A percentile compares a stretch with the other conserved stretches of the same genome.
Evolutionary conservation across 257 asterid species (phyloP).

Genomic region (Solanum piurae): DNA sequence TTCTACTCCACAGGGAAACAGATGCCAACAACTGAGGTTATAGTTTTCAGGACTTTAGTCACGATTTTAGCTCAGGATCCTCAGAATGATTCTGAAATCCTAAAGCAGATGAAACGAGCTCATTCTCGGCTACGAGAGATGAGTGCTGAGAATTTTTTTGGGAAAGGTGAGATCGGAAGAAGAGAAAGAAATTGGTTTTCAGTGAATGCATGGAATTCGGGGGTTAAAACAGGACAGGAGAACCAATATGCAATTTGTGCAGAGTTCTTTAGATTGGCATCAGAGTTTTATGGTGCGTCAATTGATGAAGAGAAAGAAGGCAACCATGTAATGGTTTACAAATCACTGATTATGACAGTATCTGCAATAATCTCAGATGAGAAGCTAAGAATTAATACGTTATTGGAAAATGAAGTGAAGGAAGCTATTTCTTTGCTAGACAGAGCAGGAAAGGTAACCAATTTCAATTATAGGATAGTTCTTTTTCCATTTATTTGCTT

Average conservation of each 20-base stretch:
- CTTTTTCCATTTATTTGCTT: not conserved
- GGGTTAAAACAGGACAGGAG: slow-evolving; percentile 63
- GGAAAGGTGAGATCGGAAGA: slow-evolving; percentile 71
- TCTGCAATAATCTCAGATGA: slow-evolving; percentile 72
- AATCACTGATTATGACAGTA: slow-evolving; percentile 60
- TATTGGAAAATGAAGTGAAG: slow-evolving; percentile 60
- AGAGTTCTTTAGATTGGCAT: slow-evolving; percentile 73
- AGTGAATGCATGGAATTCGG: slow-evolving; percentile 72
- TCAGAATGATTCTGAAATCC: slow-evolving; percentile 43
- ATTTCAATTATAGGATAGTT: not conserved
- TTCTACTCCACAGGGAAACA: slow-evolving; percentile 57
- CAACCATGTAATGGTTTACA: slow-evolving; percentile 46
- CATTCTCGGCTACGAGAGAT: slow-evolving; percentile 49
- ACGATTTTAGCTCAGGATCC: slow-evolving; percentile 55
- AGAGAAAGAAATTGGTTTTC: slow-evolving; percentile 92
- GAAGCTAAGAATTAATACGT: slow-evolving; percentile 32
- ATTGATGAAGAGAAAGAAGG: slow-evolving; percentile 47
- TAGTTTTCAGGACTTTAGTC: slow-evolving; percentile 69
- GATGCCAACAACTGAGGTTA: slow-evolving; percentile 69
- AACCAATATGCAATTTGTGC: slow-evolving; percentile 47
- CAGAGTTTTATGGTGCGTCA: slow-evolving; percentile 45
- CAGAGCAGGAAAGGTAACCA: slow-evolving; percentile 79
- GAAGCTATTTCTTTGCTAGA: slow-evolving; percentile 62
- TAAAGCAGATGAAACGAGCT: slow-evolving; percentile 64
- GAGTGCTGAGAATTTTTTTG: slow-evolving; percentile 60